Evolutionary conservation across 352 stramenopile species (phyloP), one percentile per base, ranked within the genome.

Genomic region (Phytopythium helicoides): DNA sequence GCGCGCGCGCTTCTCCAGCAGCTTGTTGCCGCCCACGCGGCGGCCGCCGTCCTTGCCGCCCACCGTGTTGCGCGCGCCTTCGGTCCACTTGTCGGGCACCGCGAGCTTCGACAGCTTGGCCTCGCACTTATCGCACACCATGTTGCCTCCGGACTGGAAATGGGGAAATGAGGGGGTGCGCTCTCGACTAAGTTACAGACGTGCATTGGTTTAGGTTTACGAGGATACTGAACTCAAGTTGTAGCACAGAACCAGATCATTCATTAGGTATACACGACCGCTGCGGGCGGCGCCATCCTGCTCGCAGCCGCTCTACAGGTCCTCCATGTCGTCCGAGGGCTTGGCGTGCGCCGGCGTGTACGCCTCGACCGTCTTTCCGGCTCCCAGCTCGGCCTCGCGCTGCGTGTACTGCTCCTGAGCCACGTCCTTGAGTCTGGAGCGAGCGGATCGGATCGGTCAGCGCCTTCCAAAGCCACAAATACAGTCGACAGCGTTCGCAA

Each of bases 401-500:
- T 93, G 85, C 66, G 81, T 87, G 69, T 95, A 95, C 60, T 95
- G 85, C 77, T 92, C 77, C 66, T 95, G 85, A 16, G 81, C 82
- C n/a, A 95, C 85, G 57, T 95, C 85, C 54, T 95, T 95, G 63
- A 95, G 47, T 75, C 81, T 85, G 47, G 23, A 47, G 6, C 35
- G 15, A 15, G 40, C n/a, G n/a, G n/a, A n/a, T n/a, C n/a, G n/a
- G n/a, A n/a, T n/a, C n/a, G n/a, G n/a, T n/a, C n/a, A n/a, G n/a
- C n/a, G n/a, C n/a, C n/a, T n/a, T n/a, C n/a, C n/a, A n/a, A n/a
- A n/a, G n/a, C n/a, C n/a, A n/a, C n/a, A n/a, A n/a, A n/a, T n/a
- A n/a, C n/a, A n/a, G n/a, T n/a, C n/a, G n/a, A n/a, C n/a, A n/a
- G n/a, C n/a, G n/a, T n/a, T n/a, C n/a, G n/a, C n/a, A n/a, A n/a